Evolutionary conservation across 495 filamentous ascomycete genomes (phyloP).

Genomic region (Geopyxis carbonaria): DNA sequence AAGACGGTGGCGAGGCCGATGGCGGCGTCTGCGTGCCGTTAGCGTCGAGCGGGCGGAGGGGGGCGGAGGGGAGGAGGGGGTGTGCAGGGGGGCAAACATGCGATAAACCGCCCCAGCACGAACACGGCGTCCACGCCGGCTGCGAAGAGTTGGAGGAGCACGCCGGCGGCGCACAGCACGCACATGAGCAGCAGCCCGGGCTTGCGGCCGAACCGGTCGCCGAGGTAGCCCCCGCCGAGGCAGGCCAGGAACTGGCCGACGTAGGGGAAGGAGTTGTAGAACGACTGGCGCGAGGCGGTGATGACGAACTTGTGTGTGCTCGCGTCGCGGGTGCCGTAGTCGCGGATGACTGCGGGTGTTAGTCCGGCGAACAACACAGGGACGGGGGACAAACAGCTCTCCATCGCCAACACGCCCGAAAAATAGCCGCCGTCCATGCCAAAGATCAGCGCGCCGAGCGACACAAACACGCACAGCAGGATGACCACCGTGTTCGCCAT

Average conservation of each 20-base stretch:
- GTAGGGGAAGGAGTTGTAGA: conserved; percentile 15
- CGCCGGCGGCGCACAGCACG: conserved; percentile 31
- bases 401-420: conserved; percentile 15
- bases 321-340: conserved; percentile 13
- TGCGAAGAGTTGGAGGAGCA: conserved; percentile 38
- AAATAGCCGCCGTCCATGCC: conserved; percentile 19
- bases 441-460: conserved; percentile 19
- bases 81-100: conserved; percentile 8
- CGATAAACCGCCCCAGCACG: conserved; percentile 45
- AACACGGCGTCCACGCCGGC: conserved; percentile 22
- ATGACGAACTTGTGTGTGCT: conserved; percentile 7
- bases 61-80: background rate
- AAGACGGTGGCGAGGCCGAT: conserved; percentile 54
- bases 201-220: conserved; percentile 10
- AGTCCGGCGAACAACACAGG: too few relatives aligned
- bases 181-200: conserved; percentile 16
- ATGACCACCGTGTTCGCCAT: too few relatives aligned
- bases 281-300: conserved; percentile 13
- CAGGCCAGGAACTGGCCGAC: conserved; percentile 14
- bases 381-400: too few relatives aligned
- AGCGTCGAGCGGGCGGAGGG: background rate
- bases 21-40: conserved; percentile 8
- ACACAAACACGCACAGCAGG: too few relatives aligned
- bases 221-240: conserved; percentile 10
- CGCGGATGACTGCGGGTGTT: conserved; percentile 18